Percentiles rank a stretch among this genome's conserved stretches.
Evolutionary conservation across 306 rosid species (phyloP).

Genomic region (Malus orientalis): DNA sequence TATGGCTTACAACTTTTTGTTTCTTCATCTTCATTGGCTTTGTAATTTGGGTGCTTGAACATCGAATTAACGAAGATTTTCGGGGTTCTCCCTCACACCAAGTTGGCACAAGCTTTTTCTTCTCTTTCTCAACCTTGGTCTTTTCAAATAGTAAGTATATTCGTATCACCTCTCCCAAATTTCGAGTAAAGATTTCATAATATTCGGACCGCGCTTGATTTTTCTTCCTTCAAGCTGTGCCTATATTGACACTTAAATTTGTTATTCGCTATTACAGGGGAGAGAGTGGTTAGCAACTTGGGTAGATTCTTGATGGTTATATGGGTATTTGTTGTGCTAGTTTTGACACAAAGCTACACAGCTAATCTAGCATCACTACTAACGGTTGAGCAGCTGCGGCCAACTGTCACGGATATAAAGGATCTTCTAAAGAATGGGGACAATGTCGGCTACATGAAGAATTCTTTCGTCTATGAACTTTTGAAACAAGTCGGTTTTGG

Average conservation of each 20-base stretch:
- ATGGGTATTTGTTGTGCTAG: slow-evolving; percentile 33
- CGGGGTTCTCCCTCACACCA: slow-evolving; percentile 49
- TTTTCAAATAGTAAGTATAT: slow-evolving; percentile 49
- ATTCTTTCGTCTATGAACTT: slow-evolving; percentile 12
- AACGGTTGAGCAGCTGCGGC: slow-evolving; percentile 28
- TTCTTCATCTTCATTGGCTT: slow-evolving; percentile 57
- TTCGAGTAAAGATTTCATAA: neutral
- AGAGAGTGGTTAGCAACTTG: slow-evolving; percentile 28
- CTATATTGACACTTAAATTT: neutral
- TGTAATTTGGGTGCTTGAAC: slow-evolving; percentile 67
- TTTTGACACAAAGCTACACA: slow-evolving; percentile 32
- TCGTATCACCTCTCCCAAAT: neutral
- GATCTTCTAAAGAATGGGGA: slow-evolving; percentile 12
- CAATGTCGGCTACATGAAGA: slow-evolving; percentile 14
- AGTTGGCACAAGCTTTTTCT: slow-evolving; percentile 60
- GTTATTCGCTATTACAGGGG: slow-evolving; percentile 7
- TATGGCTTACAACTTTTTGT: slow-evolving; percentile 48
- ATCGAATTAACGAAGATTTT: slow-evolving; percentile 42
- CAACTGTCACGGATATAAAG: slow-evolving; percentile 15
- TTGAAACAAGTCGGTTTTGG: slow-evolving; percentile 12
- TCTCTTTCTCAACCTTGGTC: slow-evolving; percentile 61
- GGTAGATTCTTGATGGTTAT: slow-evolving; percentile 25
- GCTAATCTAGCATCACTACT: slow-evolving; percentile 29
- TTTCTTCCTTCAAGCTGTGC: neutral
- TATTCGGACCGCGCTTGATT: neutral